These are phyloP conservation scores for Vitis vinifera DNA, from an alignment of 164 flowering plant genomes.

Conservation along the genomic window DNA sequence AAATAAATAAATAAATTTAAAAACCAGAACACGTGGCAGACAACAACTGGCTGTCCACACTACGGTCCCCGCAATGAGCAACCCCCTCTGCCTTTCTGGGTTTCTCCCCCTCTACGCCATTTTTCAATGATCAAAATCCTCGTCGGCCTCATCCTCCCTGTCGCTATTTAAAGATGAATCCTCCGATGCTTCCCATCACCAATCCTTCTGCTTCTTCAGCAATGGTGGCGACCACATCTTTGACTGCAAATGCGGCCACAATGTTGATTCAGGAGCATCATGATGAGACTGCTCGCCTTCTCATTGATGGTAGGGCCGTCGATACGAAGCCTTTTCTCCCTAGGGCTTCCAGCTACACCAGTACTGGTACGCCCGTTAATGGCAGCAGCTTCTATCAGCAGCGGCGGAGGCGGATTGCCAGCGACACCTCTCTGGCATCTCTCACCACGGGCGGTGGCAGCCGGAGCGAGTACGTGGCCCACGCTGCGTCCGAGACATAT, in stretches of 20 bases:
- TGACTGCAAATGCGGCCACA: neutral
- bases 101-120: too few species aligned
- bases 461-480: constrained; percentile 37
- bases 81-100: too few species aligned
- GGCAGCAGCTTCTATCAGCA: constrained; percentile 20
- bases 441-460: constrained; percentile 11
- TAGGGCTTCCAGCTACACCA: constrained; percentile 30
- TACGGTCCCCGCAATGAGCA: too few species aligned
- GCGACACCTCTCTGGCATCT: constrained; percentile 33
- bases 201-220: constrained; percentile 1
- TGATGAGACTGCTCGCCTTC: constrained; percentile 19
- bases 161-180: neutral
- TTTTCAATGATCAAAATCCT: neutral
- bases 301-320: constrained; percentile 18
- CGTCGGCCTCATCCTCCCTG: constrained; percentile 5
- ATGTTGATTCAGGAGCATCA: constrained; percentile 13
- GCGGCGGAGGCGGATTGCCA: constrained; percentile 43
- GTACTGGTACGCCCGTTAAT: neutral
- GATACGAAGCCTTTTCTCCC: constrained; percentile 35
- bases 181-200: neutral
- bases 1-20: too few species aligned
- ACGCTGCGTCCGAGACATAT: constrained; percentile 65
- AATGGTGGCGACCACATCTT: neutral
- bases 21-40: too few species aligned
- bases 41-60: too few species aligned